Evolutionary conservation across 1,284 basidiomycete genomes (phyloP), one percentile per base, ranked within the genome.

Genomic region (Peniophora sp.): DNA sequence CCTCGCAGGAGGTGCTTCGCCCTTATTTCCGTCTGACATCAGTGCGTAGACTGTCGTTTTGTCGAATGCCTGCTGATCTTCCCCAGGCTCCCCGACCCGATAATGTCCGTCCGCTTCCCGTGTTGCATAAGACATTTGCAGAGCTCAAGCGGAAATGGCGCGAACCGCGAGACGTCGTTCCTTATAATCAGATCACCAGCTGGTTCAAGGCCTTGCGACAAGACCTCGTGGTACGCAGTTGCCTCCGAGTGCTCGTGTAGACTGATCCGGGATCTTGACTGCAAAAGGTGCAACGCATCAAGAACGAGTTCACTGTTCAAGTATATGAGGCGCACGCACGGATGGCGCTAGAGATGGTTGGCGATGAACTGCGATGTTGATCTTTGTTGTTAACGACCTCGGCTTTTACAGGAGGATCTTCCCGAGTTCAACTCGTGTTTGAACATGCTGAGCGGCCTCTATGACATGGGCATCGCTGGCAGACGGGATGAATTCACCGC

Each of bases 401-500:
- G 59, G 45, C 48, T 51, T 35, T 44, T 51, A 44, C 65, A 97
- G 93, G 84, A 81, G 63, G 97, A 99, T 65, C 88, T 99, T 75
- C 94, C 97, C 61, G 97, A 99, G 79, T 99, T 97, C 67, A 99
- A 98, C 67, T 91, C 96, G 69, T 99, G 97, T 70, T 94, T 97
- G 68, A 89, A 89, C 36, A 89, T 92, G 64, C 73, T 99, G 47
- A 88, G 90, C 61, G 80, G 81, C 50, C 81, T 99, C 32, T 99
- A 99, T 68, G 93, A 96, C 60, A 81, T 93, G 54, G 92, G 92
- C 45, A 84, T 99, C 52, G 80, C 83, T 50, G 97, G 96, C 45
- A 88, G 90, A 63, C 84, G 85, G 11, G 87, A 94, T 65, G 97
- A 99, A 70, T 99, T 99, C 65, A 83, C 96, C 23, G 96, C 94